A percentile compares a stretch with the other conserved stretches of the same genome.
phyloP scores from a whole-genome alignment of 306 rosid species.

The Benincasa hispida region DNA sequence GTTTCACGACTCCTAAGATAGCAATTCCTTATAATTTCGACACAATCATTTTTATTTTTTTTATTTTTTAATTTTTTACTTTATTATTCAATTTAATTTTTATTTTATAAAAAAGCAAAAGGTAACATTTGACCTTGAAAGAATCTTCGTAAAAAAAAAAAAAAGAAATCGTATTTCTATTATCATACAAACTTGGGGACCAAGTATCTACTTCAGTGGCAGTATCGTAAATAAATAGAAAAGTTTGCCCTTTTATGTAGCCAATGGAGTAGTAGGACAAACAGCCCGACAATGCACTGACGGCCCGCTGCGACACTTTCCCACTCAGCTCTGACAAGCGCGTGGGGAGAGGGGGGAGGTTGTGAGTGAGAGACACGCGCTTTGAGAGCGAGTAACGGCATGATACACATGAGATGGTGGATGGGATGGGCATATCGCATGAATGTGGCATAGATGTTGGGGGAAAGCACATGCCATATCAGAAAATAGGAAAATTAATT shows the following conservation, averaged over 20 bases:
- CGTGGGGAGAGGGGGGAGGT: neutral
- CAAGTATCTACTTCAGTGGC: neutral
- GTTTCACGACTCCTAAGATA: neutral
- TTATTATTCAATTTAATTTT: too few relatives aligned
- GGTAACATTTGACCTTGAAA: neutral
- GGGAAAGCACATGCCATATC: neutral
- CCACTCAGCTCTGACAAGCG: neutral
- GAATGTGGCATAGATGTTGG: neutral
- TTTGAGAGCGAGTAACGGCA: neutral
- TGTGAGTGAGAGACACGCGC: neutral
- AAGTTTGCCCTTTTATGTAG: neutral
- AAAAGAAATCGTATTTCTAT: too few relatives aligned
- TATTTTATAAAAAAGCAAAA: too few relatives aligned
- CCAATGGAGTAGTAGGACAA: neutral
- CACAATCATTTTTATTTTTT: neutral
- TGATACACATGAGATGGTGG: conserved; percentile 8
- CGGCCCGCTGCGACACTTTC: conserved; percentile 4
- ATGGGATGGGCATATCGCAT: conserved; percentile 2
- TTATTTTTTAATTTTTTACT: neutral
- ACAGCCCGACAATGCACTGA: neutral
- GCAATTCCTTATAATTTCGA: neutral
- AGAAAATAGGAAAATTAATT: neutral
- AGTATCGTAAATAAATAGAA: neutral
- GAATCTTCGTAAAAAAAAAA: neutral
- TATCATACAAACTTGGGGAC: neutral